Conservation (phyloP, 805 yeast species). For the Kurtzmaniella fragi region DNA sequence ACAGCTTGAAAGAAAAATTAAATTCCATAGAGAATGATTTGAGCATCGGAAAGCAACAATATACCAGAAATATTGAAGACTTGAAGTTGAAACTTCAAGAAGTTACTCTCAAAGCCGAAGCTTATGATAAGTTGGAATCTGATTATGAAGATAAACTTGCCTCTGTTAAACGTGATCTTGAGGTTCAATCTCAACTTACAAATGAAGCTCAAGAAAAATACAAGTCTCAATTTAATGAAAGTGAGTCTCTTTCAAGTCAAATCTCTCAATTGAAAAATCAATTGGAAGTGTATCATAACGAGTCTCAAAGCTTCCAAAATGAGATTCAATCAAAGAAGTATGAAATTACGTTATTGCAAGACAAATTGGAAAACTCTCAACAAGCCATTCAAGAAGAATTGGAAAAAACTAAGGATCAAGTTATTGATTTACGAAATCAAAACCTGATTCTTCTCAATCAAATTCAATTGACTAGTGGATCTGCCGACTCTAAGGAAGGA, state of each 20-base stretch:
- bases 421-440: constrained; percentile 60
- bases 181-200: constrained; percentile 42
- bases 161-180: constrained; percentile 24
- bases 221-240: constrained; percentile 50
- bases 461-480: constrained; percentile 38
- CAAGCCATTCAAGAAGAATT: constrained; percentile 28
- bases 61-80: constrained; percentile 21
- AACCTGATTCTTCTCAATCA: constrained; percentile 66
- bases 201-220: constrained; percentile 49
- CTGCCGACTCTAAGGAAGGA: constrained; percentile 8
- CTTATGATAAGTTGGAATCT: constrained; percentile 27
- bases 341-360: constrained; percentile 11
- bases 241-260: constrained; percentile 45
- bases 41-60: constrained; percentile 13
- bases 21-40: constrained; percentile 24
- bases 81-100: constrained; percentile 20
- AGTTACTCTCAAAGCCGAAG: constrained; percentile 22
- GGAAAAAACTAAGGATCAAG: constrained; percentile 36
- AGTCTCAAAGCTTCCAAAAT: constrained; percentile 11
- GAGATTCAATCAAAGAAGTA: constrained; percentile 6
- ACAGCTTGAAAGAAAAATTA: constrained; percentile 23
- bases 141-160: constrained; percentile 28
- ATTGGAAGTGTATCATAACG: constrained; percentile 14
- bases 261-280: constrained; percentile 11
- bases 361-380: constrained; percentile 15